Base-by-base conservation (phyloP, 2,329 filamentous ascomycete genomes). In the Lachnellula willkommii region DNA sequence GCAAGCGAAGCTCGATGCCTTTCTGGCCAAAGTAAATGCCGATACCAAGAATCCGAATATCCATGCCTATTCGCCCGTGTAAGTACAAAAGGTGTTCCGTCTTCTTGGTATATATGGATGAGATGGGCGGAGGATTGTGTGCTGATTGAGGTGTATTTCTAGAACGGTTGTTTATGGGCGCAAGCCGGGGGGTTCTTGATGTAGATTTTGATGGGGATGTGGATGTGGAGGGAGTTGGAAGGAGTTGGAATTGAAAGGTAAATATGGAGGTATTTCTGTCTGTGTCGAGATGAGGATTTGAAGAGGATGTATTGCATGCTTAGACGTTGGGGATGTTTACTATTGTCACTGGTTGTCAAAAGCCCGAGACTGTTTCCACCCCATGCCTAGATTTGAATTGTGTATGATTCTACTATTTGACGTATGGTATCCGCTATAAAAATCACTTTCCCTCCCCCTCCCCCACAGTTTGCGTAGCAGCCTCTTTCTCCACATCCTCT, bases 1-100 rank as follows among this genome's bases (percentile, higher is more conserved):
- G 22, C 20, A 40, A 28, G 37, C 43, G 49, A 15, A 26, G 26
- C 49, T 51, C 5, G 32, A 24, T n/a, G 24, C 6, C 2, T 51
- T 51, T 20, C 17, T 51, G 37, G 39, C 36, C 5, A 22, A 26
- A 11, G 49, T 51, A 5, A 51, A 42, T n/a, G 24, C n/a, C 5
- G 49, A 51, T 51, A n/a, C 39, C 22, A 51, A 42, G n/a, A 11
- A 42, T 51, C 49, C 49, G 17, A 42, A 42, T n/a, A 51, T 51
- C 15, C 20, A 51, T 22, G 36, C 36, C 12, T 51, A 51, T 24
- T 51, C 49, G 3, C 49, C 49, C n/a, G 26, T 51, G 49, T 51
- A 42, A 43, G 49, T 42, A 11, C 8, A 32, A 32, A 32, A 11
- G 9, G 9, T 4, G 3, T 11, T 32, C 28, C 9, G 9, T 32